Base-by-base conservation (phyloP, 1,284 basidiomycete species). In the Pascua guehoae region DNA sequence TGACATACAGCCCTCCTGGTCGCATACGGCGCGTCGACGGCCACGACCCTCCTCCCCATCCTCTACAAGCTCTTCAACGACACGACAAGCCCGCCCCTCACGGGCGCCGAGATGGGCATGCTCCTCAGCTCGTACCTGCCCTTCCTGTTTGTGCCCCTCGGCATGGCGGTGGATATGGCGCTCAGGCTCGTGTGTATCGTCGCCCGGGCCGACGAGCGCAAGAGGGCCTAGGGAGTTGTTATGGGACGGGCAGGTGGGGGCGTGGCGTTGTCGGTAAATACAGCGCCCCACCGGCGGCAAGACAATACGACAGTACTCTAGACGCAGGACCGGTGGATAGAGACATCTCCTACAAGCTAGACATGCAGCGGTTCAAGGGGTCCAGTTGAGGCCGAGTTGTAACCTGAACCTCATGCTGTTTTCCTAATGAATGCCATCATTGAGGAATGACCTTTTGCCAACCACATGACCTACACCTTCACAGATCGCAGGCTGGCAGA, bases 11-110 rank as follows among this genome's bases (percentile, higher is more conserved):
- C 75, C n/a, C 58, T 78, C 16, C 77, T 93, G 5, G 77, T 88
- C 7, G 72, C 86, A 38, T 93, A 92, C 71, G 88, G 82, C 32
- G 87, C 88, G 0, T 88, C 87, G 0, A 87, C 88, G 0, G 80
- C 84, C 0, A 91, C 88, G 0, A 90, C 89, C 0, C 86, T 86
- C 2, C 72, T 89, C 15, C 84, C 90, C 0, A 89, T 87, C 65
- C 71, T 92, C 49, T 73, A 81, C 2, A 79, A 83, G 32, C 71
- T 91, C 43, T 68, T 89, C 24, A 69, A 77, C 11, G 80, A 80
- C 2, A 60, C 62, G 15, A 52, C 54, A 2, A 56, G 39, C 12
- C 71, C 72, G 3, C 63, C 67, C 10, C 60, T 68, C 50, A 65
- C 63, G 10, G 53, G 47, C 5, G 12, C 42, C 18, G 63, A 72